A percentile compares a stretch with the other conserved stretches of the same genome.
phyloP scores from a whole-genome alignment of 2,329 filamentous ascomycete species.

The Claviceps sp. region DNA sequence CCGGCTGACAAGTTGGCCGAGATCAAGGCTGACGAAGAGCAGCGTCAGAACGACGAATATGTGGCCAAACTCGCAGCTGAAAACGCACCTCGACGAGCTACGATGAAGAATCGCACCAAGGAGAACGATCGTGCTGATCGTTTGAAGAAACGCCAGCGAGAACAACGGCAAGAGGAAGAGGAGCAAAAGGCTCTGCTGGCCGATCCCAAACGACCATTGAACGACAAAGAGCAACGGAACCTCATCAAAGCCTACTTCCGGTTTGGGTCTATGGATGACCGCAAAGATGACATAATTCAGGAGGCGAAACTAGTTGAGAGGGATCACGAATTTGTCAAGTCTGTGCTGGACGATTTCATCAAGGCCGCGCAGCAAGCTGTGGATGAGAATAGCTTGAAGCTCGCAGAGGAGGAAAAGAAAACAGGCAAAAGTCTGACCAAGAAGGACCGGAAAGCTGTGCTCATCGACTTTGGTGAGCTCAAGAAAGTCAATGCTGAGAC shows the following conservation, averaged over 20 bases:
- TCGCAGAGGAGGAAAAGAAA: slow-evolving; percentile 71
- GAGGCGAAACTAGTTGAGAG: slow-evolving; percentile 76
- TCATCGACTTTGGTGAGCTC: slow-evolving; percentile 87
- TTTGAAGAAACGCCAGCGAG: slow-evolving; percentile 52
- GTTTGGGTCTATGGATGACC: slow-evolving; percentile 81
- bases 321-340: slow-evolving; percentile 65
- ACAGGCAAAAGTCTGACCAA: slow-evolving; percentile 75
- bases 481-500: slow-evolving; percentile 96
- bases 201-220: slow-evolving; percentile 81
- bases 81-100: slow-evolving; percentile 66
- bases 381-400: slow-evolving; percentile 53
- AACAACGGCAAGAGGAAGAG: slow-evolving; percentile 55
- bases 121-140: slow-evolving; percentile 52
- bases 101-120: slow-evolving; percentile 41
- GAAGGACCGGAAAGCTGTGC: slow-evolving; percentile 92
- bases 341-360: slow-evolving; percentile 64
- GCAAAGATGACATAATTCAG: slow-evolving; percentile 71
- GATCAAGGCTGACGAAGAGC: slow-evolving; percentile 80
- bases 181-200: slow-evolving; percentile 59
- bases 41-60: slow-evolving; percentile 70
- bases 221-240: slow-evolving; percentile 85
- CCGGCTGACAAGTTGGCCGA: slow-evolving; percentile 82
- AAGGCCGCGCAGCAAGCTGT: slow-evolving; percentile 42
- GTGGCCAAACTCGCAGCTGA: slow-evolving; percentile 72
- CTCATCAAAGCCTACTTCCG: slow-evolving; percentile 83